A percentile compares a stretch with the other conserved stretches of the same genome.
Conservation (phyloP, 352 stramenopile genomes). For the Phytophthora fragariaefolia region DNA sequence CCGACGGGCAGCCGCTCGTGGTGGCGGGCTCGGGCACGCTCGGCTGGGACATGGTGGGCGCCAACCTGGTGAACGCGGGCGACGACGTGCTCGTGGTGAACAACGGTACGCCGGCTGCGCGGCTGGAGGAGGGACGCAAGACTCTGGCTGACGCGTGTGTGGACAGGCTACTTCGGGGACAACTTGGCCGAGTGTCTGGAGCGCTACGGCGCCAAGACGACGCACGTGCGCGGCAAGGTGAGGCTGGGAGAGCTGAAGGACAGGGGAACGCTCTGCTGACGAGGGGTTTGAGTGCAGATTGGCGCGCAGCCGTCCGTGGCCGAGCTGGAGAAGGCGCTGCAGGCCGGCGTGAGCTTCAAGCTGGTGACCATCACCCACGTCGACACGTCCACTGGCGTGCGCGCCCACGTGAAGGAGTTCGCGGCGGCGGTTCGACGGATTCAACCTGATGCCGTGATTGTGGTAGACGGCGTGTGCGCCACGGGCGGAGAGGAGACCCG, state of each 20-base stretch:
- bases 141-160: background rate
- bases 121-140: background rate
- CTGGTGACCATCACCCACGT: slow-evolving; percentile 82
- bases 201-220: slow-evolving; percentile 70
- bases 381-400: slow-evolving; percentile 79
- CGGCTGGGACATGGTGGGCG: slow-evolving; percentile 85
- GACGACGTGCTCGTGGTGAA: slow-evolving; percentile 79
- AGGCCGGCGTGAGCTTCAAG: slow-evolving; percentile 56
- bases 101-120: slow-evolving; percentile 43
- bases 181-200: slow-evolving; percentile 71
- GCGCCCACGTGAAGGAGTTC: slow-evolving; percentile 66
- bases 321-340: slow-evolving; percentile 54
- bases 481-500: slow-evolving; percentile 76
- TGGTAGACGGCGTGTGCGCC: slow-evolving; percentile 78
- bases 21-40: slow-evolving; percentile 74
- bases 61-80: slow-evolving; percentile 68
- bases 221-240: slow-evolving; percentile 62
- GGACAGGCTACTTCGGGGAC: slow-evolving; percentile 76
- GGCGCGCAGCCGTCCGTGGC: slow-evolving; percentile 57
- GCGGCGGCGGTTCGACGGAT: slow-evolving; percentile 59
- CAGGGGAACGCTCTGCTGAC: background rate
- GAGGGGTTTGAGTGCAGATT: slow-evolving; percentile 35
- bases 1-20: slow-evolving; percentile 73
- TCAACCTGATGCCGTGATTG: slow-evolving; percentile 66
- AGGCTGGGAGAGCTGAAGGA: background rate